A percentile compares a stretch with the other conserved stretches of the same genome.
phyloP scores from a whole-genome alignment of 2,329 filamentous ascomycete species.

The Penicillium griseofulvum region DNA sequence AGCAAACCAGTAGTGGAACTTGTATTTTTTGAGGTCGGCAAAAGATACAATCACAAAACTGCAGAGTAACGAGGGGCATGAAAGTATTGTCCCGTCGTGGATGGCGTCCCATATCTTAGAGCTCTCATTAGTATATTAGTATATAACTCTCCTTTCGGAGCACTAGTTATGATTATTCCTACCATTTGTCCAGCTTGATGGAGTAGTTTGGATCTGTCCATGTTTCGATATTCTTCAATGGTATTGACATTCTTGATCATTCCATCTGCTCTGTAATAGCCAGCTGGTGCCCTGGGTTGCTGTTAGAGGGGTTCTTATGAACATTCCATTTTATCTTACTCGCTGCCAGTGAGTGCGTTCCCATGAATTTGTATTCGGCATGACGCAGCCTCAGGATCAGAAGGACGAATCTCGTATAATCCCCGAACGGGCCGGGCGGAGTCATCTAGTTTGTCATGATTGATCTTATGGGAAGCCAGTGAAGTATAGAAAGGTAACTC shows the following conservation, averaged over 20 bases:
- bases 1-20: conserved; percentile 96
- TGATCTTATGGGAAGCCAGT: conserved; percentile 89
- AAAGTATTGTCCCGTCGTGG: conserved; percentile 93
- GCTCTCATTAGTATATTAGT: conserved; percentile 18
- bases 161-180: conserved; percentile 25
- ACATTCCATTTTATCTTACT: conserved; percentile 57
- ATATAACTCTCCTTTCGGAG: not conserved
- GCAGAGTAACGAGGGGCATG: conserved; percentile 83
- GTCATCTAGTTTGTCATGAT: conserved; percentile 95
- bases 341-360: conserved; percentile 76
- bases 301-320: conserved; percentile 3
- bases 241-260: conserved; percentile 97
- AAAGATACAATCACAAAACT: conserved; percentile 89
- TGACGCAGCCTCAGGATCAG: conserved; percentile 69
- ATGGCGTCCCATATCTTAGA: conserved; percentile 92
- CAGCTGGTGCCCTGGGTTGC: conserved; percentile 59
- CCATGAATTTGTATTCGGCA: conserved; percentile 88
- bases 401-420: conserved; percentile 77
- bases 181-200: conserved; percentile 76
- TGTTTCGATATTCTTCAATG: conserved; percentile 83
- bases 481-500: conserved; percentile 93
- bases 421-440: conserved; percentile 83
- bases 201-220: conserved; percentile 75
- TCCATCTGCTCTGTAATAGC: conserved; percentile 79
- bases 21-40: conserved; percentile 95